A percentile compares a stretch with the other conserved stretches of the same genome.
Evolutionary conservation across 2,329 filamentous ascomycete species (phyloP).

Genomic region (Penicillium hordei): DNA sequence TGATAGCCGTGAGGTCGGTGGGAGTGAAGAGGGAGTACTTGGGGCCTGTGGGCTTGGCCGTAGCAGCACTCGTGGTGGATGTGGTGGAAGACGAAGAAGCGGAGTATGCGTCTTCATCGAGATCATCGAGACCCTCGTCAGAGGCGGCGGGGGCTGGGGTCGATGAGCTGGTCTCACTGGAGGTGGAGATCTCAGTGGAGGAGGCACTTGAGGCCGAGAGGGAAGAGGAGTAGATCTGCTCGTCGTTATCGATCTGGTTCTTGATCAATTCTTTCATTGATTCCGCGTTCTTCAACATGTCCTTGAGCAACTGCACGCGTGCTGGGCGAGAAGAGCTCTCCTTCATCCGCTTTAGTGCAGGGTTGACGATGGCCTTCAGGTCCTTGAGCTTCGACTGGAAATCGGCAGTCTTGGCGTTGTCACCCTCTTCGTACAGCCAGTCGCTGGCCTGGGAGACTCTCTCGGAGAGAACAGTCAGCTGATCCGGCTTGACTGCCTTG

Average conservation of each 20-base stretch:
- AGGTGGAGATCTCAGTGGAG: constrained; percentile 32
- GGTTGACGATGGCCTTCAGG: constrained; percentile 74
- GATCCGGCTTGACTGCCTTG: constrained; percentile 65
- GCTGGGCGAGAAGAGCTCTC: constrained; percentile 72
- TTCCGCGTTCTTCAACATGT: constrained; percentile 68
- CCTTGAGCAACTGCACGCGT: constrained; percentile 65
- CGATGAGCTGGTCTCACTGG: constrained; percentile 49
- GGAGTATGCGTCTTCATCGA: constrained; percentile 67
- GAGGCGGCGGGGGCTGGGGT: constrained; percentile 33
- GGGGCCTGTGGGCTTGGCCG: constrained; percentile 47
- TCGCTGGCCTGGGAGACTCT: constrained; percentile 71
- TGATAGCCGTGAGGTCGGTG: constrained; percentile 68
- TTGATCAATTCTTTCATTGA: constrained; percentile 70
- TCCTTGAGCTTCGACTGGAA: constrained; percentile 74
- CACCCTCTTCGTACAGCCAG: constrained; percentile 87
- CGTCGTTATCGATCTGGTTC: constrained; percentile 71
- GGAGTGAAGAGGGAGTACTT: constrained; percentile 68
- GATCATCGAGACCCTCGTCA: constrained; percentile 63
- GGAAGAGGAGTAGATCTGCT: constrained; percentile 57
- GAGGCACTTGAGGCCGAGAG: constrained; percentile 49
- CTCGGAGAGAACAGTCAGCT: constrained; percentile 66
- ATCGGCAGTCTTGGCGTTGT: constrained; percentile 70
- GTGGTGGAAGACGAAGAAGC: constrained; percentile 39
- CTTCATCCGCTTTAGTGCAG: constrained; percentile 71
- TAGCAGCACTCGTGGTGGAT: constrained; percentile 36